Base-by-base conservation (phyloP, 2,329 filamentous ascomycete species). In the Coniochaeta sp. region DNA sequence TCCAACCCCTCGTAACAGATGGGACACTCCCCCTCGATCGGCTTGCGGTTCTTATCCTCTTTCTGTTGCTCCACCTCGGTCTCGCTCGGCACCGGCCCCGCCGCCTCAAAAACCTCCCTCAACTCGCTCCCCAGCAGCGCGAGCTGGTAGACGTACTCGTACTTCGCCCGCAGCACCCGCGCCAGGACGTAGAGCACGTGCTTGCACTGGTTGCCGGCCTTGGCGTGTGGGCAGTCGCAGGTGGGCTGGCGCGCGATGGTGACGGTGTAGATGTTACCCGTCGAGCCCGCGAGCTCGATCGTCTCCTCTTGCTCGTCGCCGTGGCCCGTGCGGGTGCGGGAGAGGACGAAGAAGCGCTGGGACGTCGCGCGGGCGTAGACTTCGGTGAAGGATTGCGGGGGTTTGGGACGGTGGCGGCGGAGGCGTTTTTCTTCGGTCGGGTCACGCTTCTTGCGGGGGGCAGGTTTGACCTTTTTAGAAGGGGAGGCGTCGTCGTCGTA, bases 191-290 rank as follows among this genome's bases (percentile, higher is more conserved):
- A 87, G 40, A 85, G 55, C 24, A 83, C 68, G 57, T 87, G 84
- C 60, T 87, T 87, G 74, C 83, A 86, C 55, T 83, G 79, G 28
- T 79, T 73, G 0, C 79, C 78, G 30, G 71, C 71, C 24, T 53
- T 58, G 1, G 72, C 74, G 52, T 83, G 74, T 1, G 81, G 80
- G 54, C 82, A 85, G 48, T 73, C 69, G 61, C 82, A 86, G 0
- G 58, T 67, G 0, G 81, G 78, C 16, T 71, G 59, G n/a, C 70
- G 70, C 3, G 68, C 67, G 50, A 87, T 75, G 30, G 66, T 66
- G 28, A 86, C 74, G 0, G 66, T 77, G 63, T 87, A 87, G 52
- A 87, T 71, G 56, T 86, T 86, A 14, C 83, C 83, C 1, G 82
- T 86, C 9, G 79, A 79, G 1, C 83, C 84, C 0, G 82, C 79